Percentiles rank a stretch among this genome's conserved stretches.
These are phyloP conservation scores for Clarireedia homoeocarpa DNA, from an alignment of 2,329 filamentous ascomycete genomes.

Conservation along the genomic window DNA sequence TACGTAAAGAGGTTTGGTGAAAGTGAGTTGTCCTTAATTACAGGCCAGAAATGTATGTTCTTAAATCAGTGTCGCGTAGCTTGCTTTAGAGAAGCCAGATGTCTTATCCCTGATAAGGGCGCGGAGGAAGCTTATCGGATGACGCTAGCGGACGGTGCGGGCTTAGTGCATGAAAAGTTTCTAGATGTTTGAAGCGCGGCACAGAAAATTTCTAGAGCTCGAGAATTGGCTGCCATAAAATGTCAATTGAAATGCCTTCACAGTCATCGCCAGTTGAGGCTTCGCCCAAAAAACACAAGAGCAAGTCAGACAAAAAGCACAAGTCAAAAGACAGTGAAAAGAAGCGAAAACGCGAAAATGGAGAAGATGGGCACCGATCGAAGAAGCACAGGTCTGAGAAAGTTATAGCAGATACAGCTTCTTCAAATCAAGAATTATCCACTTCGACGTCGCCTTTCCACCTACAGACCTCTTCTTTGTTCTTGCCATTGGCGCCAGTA, in stretches of 20 bases:
- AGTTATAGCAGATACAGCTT: constrained; percentile 20
- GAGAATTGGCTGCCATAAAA: constrained; percentile 2
- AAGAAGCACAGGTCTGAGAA: constrained; percentile 37
- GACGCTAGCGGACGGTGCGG: constrained; percentile 4
- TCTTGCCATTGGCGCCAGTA: constrained; percentile 64
- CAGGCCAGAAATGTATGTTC: not conserved
- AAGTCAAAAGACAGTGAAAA: constrained; percentile 35
- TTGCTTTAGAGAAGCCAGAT: constrained; percentile 2
- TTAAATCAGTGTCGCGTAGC: not conserved
- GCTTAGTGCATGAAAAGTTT: constrained; percentile 6
- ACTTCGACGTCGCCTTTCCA: constrained; percentile 59
- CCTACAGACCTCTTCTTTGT: constrained; percentile 72
- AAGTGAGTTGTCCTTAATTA: not conserved
- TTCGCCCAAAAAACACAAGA: constrained; percentile 23
- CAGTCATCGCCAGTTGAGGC: constrained; percentile 10
- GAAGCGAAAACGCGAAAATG: constrained; percentile 32
- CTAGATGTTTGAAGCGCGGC: not conserved
- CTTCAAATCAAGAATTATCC: not conserved
- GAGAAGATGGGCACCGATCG: constrained; percentile 36
- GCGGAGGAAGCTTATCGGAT: not conserved
- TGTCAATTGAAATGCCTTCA: constrained; percentile 24
- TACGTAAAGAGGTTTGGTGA: not conserved
- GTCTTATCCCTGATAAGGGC: not conserved
- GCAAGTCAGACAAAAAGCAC: constrained; percentile 28
- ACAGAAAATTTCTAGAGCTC: constrained; percentile 1